phyloP scores from a whole-genome alignment of 257 asterid genomes.

The Scutellaria barbata region DNA sequence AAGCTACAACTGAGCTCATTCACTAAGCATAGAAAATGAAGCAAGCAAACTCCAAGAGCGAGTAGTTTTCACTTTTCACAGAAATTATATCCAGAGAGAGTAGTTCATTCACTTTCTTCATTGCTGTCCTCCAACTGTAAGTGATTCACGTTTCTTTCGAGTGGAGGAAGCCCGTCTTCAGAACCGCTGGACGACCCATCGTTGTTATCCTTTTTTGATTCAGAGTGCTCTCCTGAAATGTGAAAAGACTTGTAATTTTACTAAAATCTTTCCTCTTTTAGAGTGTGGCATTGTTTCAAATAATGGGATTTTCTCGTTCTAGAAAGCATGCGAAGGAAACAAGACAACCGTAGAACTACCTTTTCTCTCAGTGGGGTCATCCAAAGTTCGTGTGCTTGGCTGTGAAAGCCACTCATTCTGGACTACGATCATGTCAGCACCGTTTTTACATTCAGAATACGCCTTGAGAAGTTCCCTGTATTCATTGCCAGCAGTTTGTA shows the following conservation, averaged over 20 bases:
- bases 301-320: not conserved
- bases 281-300: not conserved
- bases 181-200: conserved; percentile 57
- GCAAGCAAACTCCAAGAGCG: not conserved
- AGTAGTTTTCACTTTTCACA: not conserved
- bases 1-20: too few species aligned
- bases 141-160: conserved; percentile 92
- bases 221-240: conserved; percentile 49
- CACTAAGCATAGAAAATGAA: not conserved
- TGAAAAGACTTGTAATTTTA: not conserved
- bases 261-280: not conserved
- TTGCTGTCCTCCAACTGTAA: conserved; percentile 59
- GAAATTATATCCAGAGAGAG: not conserved
- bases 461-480: conserved; percentile 85
- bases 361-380: conserved; percentile 33
- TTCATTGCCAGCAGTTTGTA: conserved; percentile 27
- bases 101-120: conserved; percentile 65
- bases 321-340: not conserved
- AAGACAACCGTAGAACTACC: conserved; percentile 42
- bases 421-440: conserved; percentile 67
- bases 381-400: conserved; percentile 51
- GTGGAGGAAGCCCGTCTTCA: conserved; percentile 94
- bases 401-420: conserved; percentile 91
- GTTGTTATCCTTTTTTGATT: conserved; percentile 41
- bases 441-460: conserved; percentile 71